phyloP scores from a whole-genome alignment of 202 grass and related monocot genomes.

The Saccharum hybrid region DNA sequence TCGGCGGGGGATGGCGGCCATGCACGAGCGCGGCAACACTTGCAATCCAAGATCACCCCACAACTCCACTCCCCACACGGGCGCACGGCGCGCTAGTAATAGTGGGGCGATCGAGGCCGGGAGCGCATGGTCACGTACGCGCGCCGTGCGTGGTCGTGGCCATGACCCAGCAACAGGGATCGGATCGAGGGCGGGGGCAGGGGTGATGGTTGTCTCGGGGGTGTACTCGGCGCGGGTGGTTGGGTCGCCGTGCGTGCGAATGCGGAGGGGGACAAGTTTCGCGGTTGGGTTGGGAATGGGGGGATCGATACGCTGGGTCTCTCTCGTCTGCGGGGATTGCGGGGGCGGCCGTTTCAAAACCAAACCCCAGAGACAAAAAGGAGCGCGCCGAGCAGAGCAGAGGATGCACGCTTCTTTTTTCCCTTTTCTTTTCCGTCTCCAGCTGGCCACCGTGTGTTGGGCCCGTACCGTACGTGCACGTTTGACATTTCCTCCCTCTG shows the following conservation, averaged over 20 bases:
- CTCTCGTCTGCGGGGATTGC: conserved; percentile 1
- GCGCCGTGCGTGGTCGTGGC: conserved; percentile 33
- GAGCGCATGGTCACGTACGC: conserved; percentile 16
- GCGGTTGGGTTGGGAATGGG: neutral
- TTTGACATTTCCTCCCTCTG: neutral
- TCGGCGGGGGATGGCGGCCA: neutral
- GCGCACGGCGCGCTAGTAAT: neutral
- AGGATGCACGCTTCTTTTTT: too few relatives aligned
- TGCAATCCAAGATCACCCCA: too few relatives aligned
- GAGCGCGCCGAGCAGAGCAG: too few relatives aligned
- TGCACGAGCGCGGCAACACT: too few relatives aligned
- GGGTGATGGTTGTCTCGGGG: too few relatives aligned
- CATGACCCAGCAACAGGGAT: conserved; percentile 4
- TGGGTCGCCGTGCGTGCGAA: neutral
- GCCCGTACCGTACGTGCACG: neutral
- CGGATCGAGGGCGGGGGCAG: too few relatives aligned
- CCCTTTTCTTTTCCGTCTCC: neutral
- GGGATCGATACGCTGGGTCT: too few relatives aligned
- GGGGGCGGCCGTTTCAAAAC: neutral
- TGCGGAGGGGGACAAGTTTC: neutral
- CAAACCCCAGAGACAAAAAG: too few relatives aligned
- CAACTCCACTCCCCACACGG: too few relatives aligned
- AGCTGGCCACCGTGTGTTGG: neutral
- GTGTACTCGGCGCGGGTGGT: neutral
- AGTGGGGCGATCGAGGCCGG: neutral